Evolutionary conservation across 768 basidiomycete genomes (phyloP), one percentile per base, ranked within the genome.

Genomic region (Boletus barrowsii): DNA sequence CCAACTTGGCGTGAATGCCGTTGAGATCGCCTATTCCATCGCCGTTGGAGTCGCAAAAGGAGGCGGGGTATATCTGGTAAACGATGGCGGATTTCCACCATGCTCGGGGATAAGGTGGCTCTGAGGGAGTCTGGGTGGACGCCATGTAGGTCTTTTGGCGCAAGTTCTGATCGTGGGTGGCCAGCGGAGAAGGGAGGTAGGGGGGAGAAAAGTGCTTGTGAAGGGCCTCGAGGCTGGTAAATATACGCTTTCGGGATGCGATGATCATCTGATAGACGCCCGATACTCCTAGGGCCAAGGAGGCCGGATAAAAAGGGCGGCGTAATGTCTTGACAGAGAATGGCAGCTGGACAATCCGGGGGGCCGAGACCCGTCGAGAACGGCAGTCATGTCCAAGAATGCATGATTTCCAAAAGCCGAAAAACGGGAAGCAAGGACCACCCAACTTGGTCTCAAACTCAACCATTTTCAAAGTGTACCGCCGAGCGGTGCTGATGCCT

Each of bases 51-150:
- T 89, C 87, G 50, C 74, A 78, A 74, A 87, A 88, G 0, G 84
- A 87, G 48, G 81, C 71, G 2, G 86, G 86, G 63, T 87, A 87
- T 65, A 88, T 85, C 67, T 87, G 86, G 70, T 86, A 86, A 20
- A 87, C 72, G 30, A 76, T 65, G 4, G 78, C 78, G 17, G 75
- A 73, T 60, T 84, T 84, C 82, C 83, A 85, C 83, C 83, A 86
- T 5, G 65, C 54, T 20, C 66, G 67, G 41, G 67, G 61, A 18
- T 48, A 66, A 13, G 66, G 53, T 24, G 63, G 66, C 17, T 63
- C 53, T 47, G 53, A 40, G 11, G 44, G 24, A 13, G 18, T 15
- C 11, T 36, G 46, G 8, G 24, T 24, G 45, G 49, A 26, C 15
- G 46, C 14, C 63, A 63, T 58, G 24, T 33, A 26, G 45, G 55